Evolutionary conservation across 1,284 basidiomycete genomes (phyloP), one percentile per base, ranked within the genome.

Genomic region (Ceratobasidium sp.): DNA sequence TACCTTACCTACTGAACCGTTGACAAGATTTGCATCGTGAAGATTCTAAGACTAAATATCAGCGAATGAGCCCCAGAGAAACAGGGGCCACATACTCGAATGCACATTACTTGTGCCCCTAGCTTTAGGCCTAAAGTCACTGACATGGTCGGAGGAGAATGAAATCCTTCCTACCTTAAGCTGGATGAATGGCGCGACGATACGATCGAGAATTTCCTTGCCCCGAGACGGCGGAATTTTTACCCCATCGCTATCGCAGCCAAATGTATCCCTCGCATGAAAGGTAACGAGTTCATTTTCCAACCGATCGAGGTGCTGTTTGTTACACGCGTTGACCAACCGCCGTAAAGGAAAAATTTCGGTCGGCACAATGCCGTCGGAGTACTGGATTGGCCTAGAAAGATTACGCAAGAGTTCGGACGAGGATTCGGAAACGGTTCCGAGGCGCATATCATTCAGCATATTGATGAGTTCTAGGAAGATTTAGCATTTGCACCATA

Each of bases 381-480:
- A 27, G 45, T 76, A 77, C 33, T 41, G 41, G 24, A 77, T 22
- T 27, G 48, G 36, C 47, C 76, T 72, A 1, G 72, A 69, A 2
- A 77, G 53, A 2, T 60, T 50, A 17, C 48, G 45, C 19, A 77
- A 77, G 5, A 69, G 36, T 17, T 63, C 27, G 27, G 67, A 47
- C 3, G 75, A 51, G 1, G 33, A 33, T 41, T 47, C 47, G 8
- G 54, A 59, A 19, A 78, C 44, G 9, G 56, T 54, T 11, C 77
- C 77, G 5, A 69, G 36, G 2, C 76, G 51, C 77, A 75, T 76
- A 15, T 69, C 73, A 41, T 78, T 74, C 1, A 76, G 59, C 48
- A 78, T 76, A 5, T 74, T 45, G 45, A 76, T 91, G 91, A 86
- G 1, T 86, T 86, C 60, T 83, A 81, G 87, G 48, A 36, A 14